Evolutionary conservation across 108 stramenopile species (phyloP).

Genomic region (Skeletonema tropicum): DNA sequence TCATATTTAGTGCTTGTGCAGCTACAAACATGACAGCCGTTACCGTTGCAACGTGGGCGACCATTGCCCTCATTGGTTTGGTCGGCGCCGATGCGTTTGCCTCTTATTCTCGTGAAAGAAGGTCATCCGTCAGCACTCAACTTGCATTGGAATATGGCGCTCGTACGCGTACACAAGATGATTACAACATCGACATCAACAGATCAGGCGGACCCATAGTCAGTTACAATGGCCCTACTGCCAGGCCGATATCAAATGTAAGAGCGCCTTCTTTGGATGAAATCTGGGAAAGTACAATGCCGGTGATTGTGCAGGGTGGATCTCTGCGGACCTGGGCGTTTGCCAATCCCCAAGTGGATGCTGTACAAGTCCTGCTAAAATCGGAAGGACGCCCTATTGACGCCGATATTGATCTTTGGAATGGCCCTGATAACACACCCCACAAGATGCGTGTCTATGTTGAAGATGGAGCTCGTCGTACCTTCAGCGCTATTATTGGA

Average conservation of each 20-base stretch:
- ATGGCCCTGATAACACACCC: constrained; percentile 83
- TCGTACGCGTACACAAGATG: neutral
- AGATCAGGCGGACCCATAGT: neutral
- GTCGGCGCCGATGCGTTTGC: neutral
- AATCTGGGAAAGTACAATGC: constrained; percentile 67
- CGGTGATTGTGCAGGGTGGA: constrained; percentile 79
- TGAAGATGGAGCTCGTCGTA: constrained; percentile 77
- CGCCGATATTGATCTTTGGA: constrained; percentile 80
- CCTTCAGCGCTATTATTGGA: constrained; percentile 74
- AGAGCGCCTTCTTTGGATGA: constrained; percentile 5
- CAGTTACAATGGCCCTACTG: neutral
- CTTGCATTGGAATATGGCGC: neutral
- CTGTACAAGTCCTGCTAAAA: constrained; percentile 73
- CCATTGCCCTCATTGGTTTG: neutral
- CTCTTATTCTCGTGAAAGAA: neutral
- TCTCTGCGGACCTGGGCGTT: constrained; percentile 82
- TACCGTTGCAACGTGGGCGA: neutral
- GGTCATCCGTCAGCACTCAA: neutral
- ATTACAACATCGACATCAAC: neutral
- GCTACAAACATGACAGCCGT: neutral
- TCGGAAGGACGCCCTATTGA: constrained; percentile 86
- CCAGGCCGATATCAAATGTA: neutral
- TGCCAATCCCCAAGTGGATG: constrained; percentile 56
- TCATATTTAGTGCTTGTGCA: no score
- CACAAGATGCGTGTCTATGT: constrained; percentile 80